Conservation (phyloP, 2,329 filamentous ascomycete genomes). For the Ophiostoma himal-ulmi region DNA sequence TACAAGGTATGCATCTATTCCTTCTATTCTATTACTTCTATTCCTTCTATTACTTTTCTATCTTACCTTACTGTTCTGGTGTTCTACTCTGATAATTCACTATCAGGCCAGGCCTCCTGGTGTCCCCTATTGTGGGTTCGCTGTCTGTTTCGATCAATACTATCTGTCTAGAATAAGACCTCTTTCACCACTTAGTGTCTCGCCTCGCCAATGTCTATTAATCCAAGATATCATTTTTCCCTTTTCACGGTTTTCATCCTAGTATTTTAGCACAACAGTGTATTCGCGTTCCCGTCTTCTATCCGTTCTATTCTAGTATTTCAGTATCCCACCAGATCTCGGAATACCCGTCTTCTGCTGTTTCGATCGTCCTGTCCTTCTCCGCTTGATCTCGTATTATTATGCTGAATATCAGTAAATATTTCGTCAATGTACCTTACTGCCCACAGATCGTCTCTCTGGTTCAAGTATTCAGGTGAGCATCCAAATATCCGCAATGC, state of each 20-base stretch:
- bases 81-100: too few relatives aligned
- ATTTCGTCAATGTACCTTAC: too few relatives aligned
- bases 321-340: background rate
- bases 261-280: background rate
- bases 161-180: background rate
- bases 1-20: too few relatives aligned
- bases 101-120: background rate
- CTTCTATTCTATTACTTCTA: too few relatives aligned
- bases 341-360: background rate
- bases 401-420: too few relatives aligned
- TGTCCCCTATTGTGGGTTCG: slow-evolving; percentile 19
- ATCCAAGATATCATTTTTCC: background rate
- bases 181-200: background rate
- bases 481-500: background rate
- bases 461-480: background rate
- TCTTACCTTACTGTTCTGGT: too few relatives aligned
- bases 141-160: background rate
- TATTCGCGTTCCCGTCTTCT: background rate
- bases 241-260: background rate
- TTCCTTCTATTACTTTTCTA: too few relatives aligned
- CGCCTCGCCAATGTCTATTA: background rate
- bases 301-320: background rate
- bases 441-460: too few relatives aligned
- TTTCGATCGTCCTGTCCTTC: background rate
- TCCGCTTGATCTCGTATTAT: background rate